These are phyloP conservation scores for Phaeosphaeriaceae sp. DNA, from an alignment of 2,329 filamentous ascomycete species.

Conservation along the genomic window DNA sequence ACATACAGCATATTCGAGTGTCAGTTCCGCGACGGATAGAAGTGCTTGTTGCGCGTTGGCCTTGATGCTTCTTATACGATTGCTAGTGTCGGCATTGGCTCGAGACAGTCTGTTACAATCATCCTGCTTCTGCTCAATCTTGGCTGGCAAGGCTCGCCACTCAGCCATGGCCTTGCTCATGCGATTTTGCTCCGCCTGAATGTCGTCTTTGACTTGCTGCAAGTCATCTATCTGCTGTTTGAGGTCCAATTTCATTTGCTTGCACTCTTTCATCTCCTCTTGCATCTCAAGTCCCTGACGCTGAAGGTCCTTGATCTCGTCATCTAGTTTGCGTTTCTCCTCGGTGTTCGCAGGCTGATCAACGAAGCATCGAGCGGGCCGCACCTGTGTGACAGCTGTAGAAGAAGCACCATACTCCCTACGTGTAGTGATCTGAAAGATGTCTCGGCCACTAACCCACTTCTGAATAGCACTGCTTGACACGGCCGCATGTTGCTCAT, in stretches of 20 bases:
- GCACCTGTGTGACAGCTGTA: constrained; percentile 69
- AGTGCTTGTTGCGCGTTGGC: constrained; percentile 45
- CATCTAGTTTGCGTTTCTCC: constrained; percentile 67
- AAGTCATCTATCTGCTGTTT: constrained; percentile 24
- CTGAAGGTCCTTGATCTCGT: constrained; percentile 55
- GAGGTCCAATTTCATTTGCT: constrained; percentile 29
- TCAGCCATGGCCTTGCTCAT: constrained; percentile 71
- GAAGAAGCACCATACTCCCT: constrained; percentile 83
- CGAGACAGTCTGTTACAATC: constrained; percentile 54
- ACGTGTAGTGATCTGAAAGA: constrained; percentile 67
- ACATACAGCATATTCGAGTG: constrained; percentile 64
- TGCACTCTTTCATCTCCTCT: constrained; percentile 31
- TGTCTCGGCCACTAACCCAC: constrained; percentile 73
- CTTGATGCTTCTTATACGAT: constrained; percentile 60
- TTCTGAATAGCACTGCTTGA: constrained; percentile 64
- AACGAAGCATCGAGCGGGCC: constrained; percentile 73
- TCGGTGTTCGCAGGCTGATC: constrained; percentile 75
- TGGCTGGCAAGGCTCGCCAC: constrained; percentile 72
- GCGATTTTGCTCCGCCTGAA: constrained; percentile 69
- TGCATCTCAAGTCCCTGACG: constrained; percentile 48
- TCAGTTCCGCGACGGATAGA: constrained; percentile 48
- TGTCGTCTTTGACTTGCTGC: constrained; percentile 16
- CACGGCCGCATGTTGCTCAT: constrained; percentile 73
- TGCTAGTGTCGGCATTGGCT: constrained; percentile 52
- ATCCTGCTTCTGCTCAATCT: constrained; percentile 62